phyloP scores from a whole-genome alignment of 23 red algal genomes.

The Agarophyton chilense region DNA sequence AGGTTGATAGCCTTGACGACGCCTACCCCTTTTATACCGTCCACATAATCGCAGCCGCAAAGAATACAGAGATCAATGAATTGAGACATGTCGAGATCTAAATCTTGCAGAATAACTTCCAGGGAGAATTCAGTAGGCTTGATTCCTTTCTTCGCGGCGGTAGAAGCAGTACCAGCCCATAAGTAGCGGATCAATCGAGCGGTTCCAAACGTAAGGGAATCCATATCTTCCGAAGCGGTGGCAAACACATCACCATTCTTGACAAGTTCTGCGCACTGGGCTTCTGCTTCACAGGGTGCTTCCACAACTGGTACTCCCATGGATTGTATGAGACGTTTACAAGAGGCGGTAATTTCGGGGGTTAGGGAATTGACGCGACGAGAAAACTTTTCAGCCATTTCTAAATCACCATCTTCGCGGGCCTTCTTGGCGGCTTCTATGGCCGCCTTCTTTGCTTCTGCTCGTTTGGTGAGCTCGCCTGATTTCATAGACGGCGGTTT shows the following conservation, averaged over 20 bases:
- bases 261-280: slow-evolving; percentile 91
- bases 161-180: slow-evolving; percentile 70
- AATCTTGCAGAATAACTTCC: slow-evolving; percentile 69
- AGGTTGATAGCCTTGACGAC: slow-evolving; percentile 81
- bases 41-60: slow-evolving; percentile 96
- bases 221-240: slow-evolving; percentile 97
- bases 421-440: slow-evolving; percentile 84
- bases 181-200: slow-evolving; percentile 76
- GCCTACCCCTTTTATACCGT: slow-evolving; percentile 90
- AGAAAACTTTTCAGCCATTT: slow-evolving; percentile 83
- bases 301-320: slow-evolving; percentile 98
- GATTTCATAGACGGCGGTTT: slow-evolving; percentile 91
- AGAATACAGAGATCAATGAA: slow-evolving; percentile 99
- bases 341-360: slow-evolving; percentile 68
- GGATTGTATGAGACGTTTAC: slow-evolving; percentile 76
- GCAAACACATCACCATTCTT: slow-evolving; percentile 84
- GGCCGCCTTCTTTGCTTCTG: slow-evolving; percentile 73
- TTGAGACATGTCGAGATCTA: slow-evolving; percentile 83
- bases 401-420: slow-evolving; percentile 88
- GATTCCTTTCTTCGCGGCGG: slow-evolving; percentile 85
- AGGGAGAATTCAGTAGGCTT: slow-evolving; percentile 88
- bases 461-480: slow-evolving; percentile 85
- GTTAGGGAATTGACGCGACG: slow-evolving; percentile 90
- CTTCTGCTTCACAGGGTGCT: slow-evolving; percentile 98
- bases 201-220: slow-evolving; percentile 98